Evolutionary conservation across 1,284 basidiomycete genomes (phyloP).

Genomic region (Sanghuangporus sanghuang): DNA sequence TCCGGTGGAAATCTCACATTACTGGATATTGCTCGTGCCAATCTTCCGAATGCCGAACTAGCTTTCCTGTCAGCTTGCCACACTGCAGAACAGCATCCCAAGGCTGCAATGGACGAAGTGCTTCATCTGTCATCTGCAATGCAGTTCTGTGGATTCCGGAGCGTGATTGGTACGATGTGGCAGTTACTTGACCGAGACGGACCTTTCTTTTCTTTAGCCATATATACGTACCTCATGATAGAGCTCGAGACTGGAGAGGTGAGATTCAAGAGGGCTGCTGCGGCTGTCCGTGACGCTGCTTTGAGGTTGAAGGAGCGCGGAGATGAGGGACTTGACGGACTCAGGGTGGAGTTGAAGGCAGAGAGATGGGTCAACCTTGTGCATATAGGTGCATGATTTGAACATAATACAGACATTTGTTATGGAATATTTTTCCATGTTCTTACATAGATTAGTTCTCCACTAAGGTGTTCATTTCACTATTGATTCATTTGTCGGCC

Average conservation of each 20-base stretch:
- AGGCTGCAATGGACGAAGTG: constrained; percentile 26
- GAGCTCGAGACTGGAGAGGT: background rate
- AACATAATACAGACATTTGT: too few species aligned
- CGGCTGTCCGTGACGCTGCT: background rate
- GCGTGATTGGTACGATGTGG: constrained; percentile 39
- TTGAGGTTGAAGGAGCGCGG: background rate
- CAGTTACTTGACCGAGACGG: constrained; percentile 25
- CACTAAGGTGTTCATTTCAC: too few species aligned
- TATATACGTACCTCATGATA: background rate
- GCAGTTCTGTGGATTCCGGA: constrained; percentile 30
- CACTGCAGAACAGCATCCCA: constrained; percentile 16
- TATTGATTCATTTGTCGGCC: too few species aligned
- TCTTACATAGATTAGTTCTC: too few species aligned
- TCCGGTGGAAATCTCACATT: constrained; percentile 18
- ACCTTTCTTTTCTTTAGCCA: background rate
- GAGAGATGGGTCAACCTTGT: background rate
- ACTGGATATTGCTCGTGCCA: constrained; percentile 24
- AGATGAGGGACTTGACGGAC: background rate
- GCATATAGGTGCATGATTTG: background rate
- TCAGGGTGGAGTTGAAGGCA: background rate
- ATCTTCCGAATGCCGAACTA: constrained; percentile 28
- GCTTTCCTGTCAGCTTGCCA: constrained; percentile 33
- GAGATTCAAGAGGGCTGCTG: background rate
- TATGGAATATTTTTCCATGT: too few species aligned
- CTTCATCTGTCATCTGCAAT: constrained; percentile 32